phyloP scores from a whole-genome alignment of 768 basidiomycete species.

The Lactarius tabidus region DNA sequence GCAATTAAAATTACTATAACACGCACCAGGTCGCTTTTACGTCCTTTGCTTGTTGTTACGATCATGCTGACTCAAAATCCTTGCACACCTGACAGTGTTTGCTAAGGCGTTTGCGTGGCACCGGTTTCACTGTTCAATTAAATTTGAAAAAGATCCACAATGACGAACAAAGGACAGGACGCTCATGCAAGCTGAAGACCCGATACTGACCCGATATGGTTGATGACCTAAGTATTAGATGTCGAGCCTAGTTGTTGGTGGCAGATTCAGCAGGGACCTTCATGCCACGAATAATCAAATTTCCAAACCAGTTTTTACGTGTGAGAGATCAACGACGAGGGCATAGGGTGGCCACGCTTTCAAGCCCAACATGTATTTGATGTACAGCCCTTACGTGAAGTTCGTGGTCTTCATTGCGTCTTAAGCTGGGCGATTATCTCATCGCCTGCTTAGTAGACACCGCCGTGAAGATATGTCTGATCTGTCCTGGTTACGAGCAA shows the following conservation, averaged over 20 bases:
- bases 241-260: slow-evolving; percentile 92
- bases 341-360: slow-evolving; percentile 70
- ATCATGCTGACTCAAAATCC: slow-evolving; percentile 22
- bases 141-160: slow-evolving; percentile 13
- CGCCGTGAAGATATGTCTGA: slow-evolving; percentile 95
- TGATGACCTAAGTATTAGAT: slow-evolving; percentile 89
- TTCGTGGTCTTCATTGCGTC: slow-evolving; percentile 36
- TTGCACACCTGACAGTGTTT: slow-evolving; percentile 67
- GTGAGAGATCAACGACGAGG: slow-evolving; percentile 92
- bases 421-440: slow-evolving; percentile 55
- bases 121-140: slow-evolving; percentile 32
- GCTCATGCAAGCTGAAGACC: no score
- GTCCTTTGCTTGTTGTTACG: slow-evolving; percentile 6
- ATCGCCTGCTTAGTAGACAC: slow-evolving; percentile 98
- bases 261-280: slow-evolving; percentile 9
- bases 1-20: slow-evolving; percentile 81
- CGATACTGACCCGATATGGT: slow-evolving; percentile 70
- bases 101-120: slow-evolving; percentile 28
- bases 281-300: slow-evolving; percentile 12
- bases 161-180: no score
- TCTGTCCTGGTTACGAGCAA: slow-evolving; percentile 79
- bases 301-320: slow-evolving; percentile 86
- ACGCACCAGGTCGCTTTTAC: slow-evolving; percentile 65
- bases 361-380: slow-evolving; percentile 88
- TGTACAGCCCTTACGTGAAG: slow-evolving; percentile 93